These are phyloP conservation scores for Tympanopsis confertula DNA, from an alignment of 2,329 filamentous ascomycete genomes.

Conservation along the genomic window DNA sequence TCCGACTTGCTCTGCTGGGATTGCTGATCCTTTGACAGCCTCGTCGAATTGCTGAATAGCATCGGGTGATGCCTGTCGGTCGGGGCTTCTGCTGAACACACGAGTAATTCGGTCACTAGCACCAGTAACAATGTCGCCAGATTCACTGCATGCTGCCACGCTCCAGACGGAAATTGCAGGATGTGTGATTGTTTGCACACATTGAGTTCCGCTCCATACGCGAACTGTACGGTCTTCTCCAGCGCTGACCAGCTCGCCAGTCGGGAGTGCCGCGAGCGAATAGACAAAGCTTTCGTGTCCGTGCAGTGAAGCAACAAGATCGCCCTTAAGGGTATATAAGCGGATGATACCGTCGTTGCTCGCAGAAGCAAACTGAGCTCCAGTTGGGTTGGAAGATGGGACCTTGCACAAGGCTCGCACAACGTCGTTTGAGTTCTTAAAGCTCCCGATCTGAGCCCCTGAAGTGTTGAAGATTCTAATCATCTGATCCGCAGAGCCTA, in stretches of 20 bases:
- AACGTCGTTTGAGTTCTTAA: conserved; percentile 64
- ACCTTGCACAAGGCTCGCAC: conserved; percentile 80
- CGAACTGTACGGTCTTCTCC: conserved; percentile 90
- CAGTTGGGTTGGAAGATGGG: conserved; percentile 63
- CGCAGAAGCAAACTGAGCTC: conserved; percentile 86
- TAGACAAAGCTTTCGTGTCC: conserved; percentile 97
- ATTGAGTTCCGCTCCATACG: conserved; percentile 73
- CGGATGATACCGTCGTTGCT: conserved; percentile 85
- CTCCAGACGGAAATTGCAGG: conserved; percentile 94
- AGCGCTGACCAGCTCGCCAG: conserved; percentile 79
- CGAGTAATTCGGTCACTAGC: conserved; percentile 80
- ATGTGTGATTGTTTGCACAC: conserved; percentile 90
- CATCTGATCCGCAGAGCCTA: conserved; percentile 76
- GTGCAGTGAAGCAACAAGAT: conserved; percentile 63
- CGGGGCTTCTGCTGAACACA: conserved; percentile 65
- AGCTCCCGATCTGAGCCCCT: conserved; percentile 39
- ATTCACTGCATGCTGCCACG: conserved; percentile 71
- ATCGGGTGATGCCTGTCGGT: conserved; percentile 58
- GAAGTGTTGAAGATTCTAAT: conserved; percentile 75
- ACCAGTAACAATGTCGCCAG: conserved; percentile 85
- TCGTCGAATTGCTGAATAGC: conserved; percentile 68
- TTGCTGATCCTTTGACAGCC: conserved; percentile 69
- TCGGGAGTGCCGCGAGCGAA: conserved; percentile 63
- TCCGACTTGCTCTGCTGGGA: conserved; percentile 74
- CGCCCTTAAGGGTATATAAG: conserved; percentile 73